Base-by-base conservation (phyloP, 164 flowering plant genomes). In the Nelumbo lutea region DNA sequence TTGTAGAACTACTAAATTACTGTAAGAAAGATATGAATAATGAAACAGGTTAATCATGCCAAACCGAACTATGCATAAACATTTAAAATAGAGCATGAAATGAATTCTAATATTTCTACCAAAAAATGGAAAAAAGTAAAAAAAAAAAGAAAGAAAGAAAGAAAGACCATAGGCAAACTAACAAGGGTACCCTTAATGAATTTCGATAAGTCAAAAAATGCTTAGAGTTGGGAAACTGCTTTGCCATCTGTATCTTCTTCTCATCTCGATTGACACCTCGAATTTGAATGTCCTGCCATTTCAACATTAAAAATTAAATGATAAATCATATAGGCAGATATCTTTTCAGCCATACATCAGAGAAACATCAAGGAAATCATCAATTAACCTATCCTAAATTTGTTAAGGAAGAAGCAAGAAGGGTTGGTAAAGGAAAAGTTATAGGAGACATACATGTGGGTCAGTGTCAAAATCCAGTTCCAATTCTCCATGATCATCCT, bases 191-290 rank as follows among this genome's bases (percentile, higher is more conserved):
- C 91, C 97, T 88, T 58, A 96, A 75, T 45, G 99, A 96, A 80
- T 96, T 98, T 41, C 81, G 78, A 75, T 93, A 96, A n/a, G 99
- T 96, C 70, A 96, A 74, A 76, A 88, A 96, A 70, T 91, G 96
- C 82, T 76, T 78, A 9, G 97, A 96, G 76, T 91, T 93, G 5
- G 90, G 97, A 72, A 64, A 88, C 38, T 80, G 63, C 46, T 76
- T 70, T 57, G 98, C 91, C 98, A 89, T 96, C 71, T 86, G 75
- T 68, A 96, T 93, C 78, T 83, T 87, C 79, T 85, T 92, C 76
- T 89, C 95, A 65, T 89, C 96, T 64, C 98, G 83, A 70, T 93
- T 89, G 70, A 88, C 98, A 6, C 99, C 99, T 84, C 98, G 78
- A 62, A 96, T 83, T 81, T 89, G 98, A 75, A 96, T 96, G 71